Evolutionary conservation across 1,139 yeast species (phyloP).

Genomic region (Pichia sp.): DNA sequence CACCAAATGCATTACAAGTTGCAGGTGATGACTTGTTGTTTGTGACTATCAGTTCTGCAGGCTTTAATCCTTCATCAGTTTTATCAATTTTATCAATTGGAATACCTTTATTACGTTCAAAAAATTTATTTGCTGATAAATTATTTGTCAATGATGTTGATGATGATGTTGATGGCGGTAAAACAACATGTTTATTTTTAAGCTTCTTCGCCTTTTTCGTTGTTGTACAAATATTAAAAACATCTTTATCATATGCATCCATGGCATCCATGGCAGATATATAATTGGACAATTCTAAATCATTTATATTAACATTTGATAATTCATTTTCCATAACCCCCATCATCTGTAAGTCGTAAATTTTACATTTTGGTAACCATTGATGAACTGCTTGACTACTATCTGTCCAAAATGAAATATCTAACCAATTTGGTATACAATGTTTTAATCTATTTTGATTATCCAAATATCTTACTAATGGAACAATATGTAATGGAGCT

Average conservation of each 20-base stretch:
- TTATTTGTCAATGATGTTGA: not conserved
- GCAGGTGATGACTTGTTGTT: constrained; percentile 24
- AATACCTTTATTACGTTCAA: not conserved
- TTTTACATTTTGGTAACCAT: constrained; percentile 91
- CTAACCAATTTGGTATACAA: constrained; percentile 93
- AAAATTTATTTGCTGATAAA: not conserved
- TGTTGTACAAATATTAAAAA: constrained; percentile 32
- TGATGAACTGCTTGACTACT: constrained; percentile 42
- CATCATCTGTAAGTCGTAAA: constrained; percentile 96
- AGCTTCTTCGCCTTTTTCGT: not conserved
- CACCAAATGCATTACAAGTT: constrained; percentile 28
- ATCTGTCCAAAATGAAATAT: constrained; percentile 81
- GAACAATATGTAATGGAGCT: constrained; percentile 89
- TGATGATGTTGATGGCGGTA: not conserved
- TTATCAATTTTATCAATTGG: not conserved
- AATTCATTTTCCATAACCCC: constrained; percentile 91
- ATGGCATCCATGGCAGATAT: constrained; percentile 39
- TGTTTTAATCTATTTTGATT: constrained; percentile 51
- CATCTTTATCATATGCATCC: constrained; percentile 53
- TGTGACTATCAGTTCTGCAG: constrained; percentile 19
- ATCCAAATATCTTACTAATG: constrained; percentile 69
- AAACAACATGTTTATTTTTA: not conserved
- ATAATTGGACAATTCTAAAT: constrained; percentile 33
- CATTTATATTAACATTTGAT: constrained; percentile 55
- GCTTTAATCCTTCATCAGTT: constrained; percentile 17